phyloP scores from a whole-genome alignment of 2,329 filamentous ascomycete genomes.

The Ophiosphaerella narmari region DNA sequence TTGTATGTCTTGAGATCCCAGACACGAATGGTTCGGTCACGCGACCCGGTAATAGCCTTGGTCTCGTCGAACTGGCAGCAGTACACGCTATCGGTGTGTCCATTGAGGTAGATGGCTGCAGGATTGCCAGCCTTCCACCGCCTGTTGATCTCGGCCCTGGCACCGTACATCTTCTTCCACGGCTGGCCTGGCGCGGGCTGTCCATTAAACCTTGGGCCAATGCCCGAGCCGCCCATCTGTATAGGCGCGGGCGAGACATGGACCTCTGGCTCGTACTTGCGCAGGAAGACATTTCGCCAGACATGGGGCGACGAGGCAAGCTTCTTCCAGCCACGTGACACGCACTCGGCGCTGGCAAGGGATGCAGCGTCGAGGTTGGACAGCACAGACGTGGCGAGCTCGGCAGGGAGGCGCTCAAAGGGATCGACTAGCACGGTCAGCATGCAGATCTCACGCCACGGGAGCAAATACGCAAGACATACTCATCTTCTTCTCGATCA shows the following conservation, averaged over 20 bases:
- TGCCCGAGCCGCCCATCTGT: constrained; percentile 58
- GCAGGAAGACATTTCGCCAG: constrained; percentile 66
- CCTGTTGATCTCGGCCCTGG: constrained; percentile 73
- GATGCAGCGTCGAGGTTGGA: constrained; percentile 63
- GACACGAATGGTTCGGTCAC: constrained; percentile 91
- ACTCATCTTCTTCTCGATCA: constrained; percentile 42
- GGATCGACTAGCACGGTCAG: constrained; percentile 53
- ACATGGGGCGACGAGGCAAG: constrained; percentile 62
- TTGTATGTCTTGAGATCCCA: constrained; percentile 92
- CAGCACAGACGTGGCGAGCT: constrained; percentile 63
- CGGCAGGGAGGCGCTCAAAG: constrained; percentile 59
- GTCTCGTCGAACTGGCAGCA: constrained; percentile 97
- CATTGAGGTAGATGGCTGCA: constrained; percentile 84
- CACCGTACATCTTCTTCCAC: constrained; percentile 85
- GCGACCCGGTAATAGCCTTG: constrained; percentile 95
- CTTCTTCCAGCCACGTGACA: constrained; percentile 62
- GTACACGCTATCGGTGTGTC: constrained; percentile 95
- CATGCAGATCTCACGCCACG: background rate
- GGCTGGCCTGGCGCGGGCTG: constrained; percentile 61
- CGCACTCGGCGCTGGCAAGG: constrained; percentile 59
- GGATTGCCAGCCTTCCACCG: constrained; percentile 82
- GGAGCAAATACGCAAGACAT: constrained; percentile 12
- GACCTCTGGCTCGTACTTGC: constrained; percentile 55
- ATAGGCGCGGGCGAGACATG: constrained; percentile 52
- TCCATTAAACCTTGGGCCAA: constrained; percentile 58